Conservation (phyloP, 331 rosid genomes). For the Cydonia oblonga region DNA sequence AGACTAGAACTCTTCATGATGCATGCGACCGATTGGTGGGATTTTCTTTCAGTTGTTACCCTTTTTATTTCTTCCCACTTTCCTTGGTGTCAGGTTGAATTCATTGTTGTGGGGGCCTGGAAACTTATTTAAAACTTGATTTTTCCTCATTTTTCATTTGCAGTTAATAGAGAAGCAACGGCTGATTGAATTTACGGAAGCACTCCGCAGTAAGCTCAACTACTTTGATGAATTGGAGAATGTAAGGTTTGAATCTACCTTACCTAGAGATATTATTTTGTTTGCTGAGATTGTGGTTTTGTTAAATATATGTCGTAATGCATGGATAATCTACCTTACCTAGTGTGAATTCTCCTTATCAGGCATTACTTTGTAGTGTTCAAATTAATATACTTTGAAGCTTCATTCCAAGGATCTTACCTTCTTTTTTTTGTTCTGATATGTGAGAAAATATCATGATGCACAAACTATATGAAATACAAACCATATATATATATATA, state of each 20-base stretch:
- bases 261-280: conserved; percentile 10
- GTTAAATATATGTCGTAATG: neutral
- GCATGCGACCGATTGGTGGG: conserved; percentile 89
- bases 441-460: neutral
- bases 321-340: neutral
- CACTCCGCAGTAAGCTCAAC: conserved; percentile 91
- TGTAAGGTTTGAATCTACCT: conserved; percentile 94
- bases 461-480: neutral
- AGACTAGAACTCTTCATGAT: conserved; percentile 96
- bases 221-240: conserved; percentile 99
- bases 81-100: neutral
- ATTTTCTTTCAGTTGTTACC: conserved; percentile 8
- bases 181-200: conserved; percentile 79
- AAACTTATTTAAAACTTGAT: neutral
- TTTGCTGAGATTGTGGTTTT: neutral
- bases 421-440: neutral
- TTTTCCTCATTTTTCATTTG: conserved; percentile 2
- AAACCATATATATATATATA: too few species aligned
- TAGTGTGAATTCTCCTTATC: neutral
- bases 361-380: neutral
- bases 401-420: neutral
- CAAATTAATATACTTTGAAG: neutral
- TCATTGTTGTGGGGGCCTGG: neutral
- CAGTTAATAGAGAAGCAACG: conserved; percentile 92
- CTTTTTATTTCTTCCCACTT: neutral